Evolutionary conservation across 1,284 basidiomycete genomes (phyloP).

Genomic region (Apiotrichum montevideense): DNA sequence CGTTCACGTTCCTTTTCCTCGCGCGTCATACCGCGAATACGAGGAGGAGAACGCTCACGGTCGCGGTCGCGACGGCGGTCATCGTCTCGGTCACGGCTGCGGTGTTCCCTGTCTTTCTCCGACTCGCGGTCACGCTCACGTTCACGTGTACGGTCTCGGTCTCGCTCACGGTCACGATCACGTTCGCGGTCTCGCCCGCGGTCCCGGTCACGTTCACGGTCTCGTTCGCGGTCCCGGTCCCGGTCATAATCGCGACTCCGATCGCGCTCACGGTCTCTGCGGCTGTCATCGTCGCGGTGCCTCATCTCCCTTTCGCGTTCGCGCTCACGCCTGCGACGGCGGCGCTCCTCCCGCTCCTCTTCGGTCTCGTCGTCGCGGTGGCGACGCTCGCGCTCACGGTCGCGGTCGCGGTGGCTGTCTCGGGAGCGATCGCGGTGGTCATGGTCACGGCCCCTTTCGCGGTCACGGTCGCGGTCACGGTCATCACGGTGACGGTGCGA

Average conservation of each 20-base stretch:
- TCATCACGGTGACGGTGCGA: constrained; percentile 25
- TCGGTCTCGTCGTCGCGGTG: constrained; percentile 33
- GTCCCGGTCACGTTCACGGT: constrained; percentile 23
- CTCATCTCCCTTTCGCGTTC: constrained; percentile 14
- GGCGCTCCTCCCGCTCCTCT: constrained; percentile 48
- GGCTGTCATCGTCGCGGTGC: constrained; percentile 52
- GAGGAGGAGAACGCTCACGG: constrained; percentile 5
- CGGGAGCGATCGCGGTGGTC: constrained; percentile 33
- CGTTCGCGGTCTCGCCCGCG: constrained; percentile 47
- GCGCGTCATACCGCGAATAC: neutral
- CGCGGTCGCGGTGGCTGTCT: constrained; percentile 53
- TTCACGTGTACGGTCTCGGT: constrained; percentile 30
- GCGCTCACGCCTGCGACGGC: constrained; percentile 47
- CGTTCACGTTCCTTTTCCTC: constrained; percentile 20
- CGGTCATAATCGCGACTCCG: constrained; percentile 38
- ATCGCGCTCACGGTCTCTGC: constrained; percentile 13
- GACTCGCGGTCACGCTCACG: constrained; percentile 6
- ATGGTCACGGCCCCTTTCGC: constrained; percentile 47
- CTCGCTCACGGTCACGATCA: constrained; percentile 21
- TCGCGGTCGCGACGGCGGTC: constrained; percentile 29
- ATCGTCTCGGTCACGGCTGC: constrained; percentile 10
- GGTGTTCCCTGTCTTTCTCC: constrained; percentile 2
- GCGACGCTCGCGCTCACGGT: constrained; percentile 26
- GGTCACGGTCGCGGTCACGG: constrained; percentile 24
- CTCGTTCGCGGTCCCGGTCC: constrained; percentile 36